These are phyloP conservation scores for Penicillium argentinense DNA, from an alignment of 495 filamentous ascomycete species.

Conservation along the genomic window DNA sequence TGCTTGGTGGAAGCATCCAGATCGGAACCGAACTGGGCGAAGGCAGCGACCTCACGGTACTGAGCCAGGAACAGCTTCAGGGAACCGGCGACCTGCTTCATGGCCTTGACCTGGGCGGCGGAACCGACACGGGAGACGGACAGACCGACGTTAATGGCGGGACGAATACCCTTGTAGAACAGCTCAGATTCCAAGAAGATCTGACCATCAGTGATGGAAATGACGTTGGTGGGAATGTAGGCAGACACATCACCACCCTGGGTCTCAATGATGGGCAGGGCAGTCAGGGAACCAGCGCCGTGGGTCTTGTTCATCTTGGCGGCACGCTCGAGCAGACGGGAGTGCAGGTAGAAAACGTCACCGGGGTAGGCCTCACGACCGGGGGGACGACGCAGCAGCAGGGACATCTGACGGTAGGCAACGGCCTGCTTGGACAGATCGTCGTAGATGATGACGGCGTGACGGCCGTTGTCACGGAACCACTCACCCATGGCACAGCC, in stretches of 20 bases:
- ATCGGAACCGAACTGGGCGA: conserved; percentile 99
- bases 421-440: conserved; percentile 99
- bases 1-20: conserved; percentile 98
- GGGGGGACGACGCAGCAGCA: conserved; percentile 96
- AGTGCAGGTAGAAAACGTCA: conserved; percentile 99
- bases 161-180: conserved; percentile 99
- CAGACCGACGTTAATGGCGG: conserved; percentile 99
- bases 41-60: conserved; percentile 99
- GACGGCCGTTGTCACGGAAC: conserved; percentile 91
- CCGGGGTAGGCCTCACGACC: conserved; percentile 99
- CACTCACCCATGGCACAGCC: conserved; percentile 77
- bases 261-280: conserved; percentile 97
- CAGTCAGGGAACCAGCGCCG: conserved; percentile 95
- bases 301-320: conserved; percentile 98
- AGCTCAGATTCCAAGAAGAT: conserved; percentile 99
- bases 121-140: conserved; percentile 99
- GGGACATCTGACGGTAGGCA: conserved; percentile 99
- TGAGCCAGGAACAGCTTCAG: conserved; percentile 99
- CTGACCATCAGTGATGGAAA: conserved; percentile 99
- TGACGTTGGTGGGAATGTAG: conserved; percentile 99
- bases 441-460: conserved; percentile 91
- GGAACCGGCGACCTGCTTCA: conserved; percentile 99
- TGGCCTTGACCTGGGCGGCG: conserved; percentile 99
- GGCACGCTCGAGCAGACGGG: conserved; percentile 97
- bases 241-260: conserved; percentile 99